Conservation (phyloP, 1,284 basidiomycete genomes). For the Pascua sp. region DNA sequence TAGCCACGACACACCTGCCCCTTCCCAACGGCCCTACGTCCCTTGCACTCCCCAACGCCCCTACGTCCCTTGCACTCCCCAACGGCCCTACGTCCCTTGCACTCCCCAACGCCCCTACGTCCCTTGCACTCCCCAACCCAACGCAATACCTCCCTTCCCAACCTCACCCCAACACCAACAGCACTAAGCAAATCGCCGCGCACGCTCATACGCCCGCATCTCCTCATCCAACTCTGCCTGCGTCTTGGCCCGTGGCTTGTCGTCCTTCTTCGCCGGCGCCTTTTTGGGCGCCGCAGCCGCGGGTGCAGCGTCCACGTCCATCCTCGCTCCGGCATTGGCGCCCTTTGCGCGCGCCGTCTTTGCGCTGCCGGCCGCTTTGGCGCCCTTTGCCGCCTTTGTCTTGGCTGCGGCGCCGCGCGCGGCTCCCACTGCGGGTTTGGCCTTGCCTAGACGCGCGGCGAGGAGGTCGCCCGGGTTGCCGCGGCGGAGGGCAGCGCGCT, state of each 20-base stretch:
- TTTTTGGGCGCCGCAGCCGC: too few relatives aligned
- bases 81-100: too few relatives aligned
- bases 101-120: too few relatives aligned
- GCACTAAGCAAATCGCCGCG: slow-evolving; percentile 29
- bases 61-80: too few relatives aligned
- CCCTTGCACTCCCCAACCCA: too few relatives aligned
- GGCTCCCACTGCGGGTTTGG: not conserved
- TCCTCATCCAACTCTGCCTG: slow-evolving; percentile 44
- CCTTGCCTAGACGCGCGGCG: slow-evolving; percentile 29
- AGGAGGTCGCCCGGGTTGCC: slow-evolving; percentile 29
- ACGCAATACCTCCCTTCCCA: too few relatives aligned
- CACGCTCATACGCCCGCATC: slow-evolving; percentile 39
- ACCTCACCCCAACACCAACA: not conserved
- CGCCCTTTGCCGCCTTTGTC: slow-evolving; percentile 21
- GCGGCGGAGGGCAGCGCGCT: slow-evolving; percentile 34
- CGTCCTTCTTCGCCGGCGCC: not conserved
- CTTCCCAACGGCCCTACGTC: too few relatives aligned
- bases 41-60: too few relatives aligned
- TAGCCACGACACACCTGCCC: too few relatives aligned
- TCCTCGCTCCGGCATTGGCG: slow-evolving; percentile 13
- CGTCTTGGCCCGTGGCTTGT: slow-evolving; percentile 32
- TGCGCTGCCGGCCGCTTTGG: slow-evolving; percentile 1
- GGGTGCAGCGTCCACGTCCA: slow-evolving; percentile 33
- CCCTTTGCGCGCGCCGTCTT: slow-evolving; percentile 27
- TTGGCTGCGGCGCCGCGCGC: not conserved